Evolutionary conservation across 2,329 filamentous ascomycete species (phyloP).

Genomic region (Grosmannia serpens): DNA sequence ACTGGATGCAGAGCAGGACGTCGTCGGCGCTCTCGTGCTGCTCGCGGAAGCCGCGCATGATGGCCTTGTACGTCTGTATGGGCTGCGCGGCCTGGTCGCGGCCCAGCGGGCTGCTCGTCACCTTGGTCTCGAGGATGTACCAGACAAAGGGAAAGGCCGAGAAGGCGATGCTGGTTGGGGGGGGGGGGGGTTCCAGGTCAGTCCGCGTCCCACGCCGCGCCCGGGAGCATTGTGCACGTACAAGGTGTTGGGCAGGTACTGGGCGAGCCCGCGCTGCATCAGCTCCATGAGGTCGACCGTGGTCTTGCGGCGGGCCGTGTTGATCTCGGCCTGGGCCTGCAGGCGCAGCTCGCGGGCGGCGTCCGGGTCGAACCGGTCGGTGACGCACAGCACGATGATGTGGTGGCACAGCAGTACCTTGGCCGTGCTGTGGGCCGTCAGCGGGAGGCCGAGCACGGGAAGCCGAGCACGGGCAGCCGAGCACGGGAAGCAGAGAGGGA

Average conservation of each 20-base stretch:
- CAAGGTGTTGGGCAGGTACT: constrained; percentile 1
- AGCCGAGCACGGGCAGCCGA: too few relatives aligned
- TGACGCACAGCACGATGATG: not conserved
- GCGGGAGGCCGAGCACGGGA: not conserved
- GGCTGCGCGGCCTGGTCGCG: not conserved
- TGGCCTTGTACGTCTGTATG: not conserved
- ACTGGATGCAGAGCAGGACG: not conserved
- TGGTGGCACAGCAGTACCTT: not conserved
- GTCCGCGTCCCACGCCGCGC: too few relatives aligned
- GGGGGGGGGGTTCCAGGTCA: not conserved
- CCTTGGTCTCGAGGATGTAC: not conserved
- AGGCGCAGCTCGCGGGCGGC: not conserved
- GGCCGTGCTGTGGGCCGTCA: not conserved
- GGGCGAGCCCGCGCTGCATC: not conserved
- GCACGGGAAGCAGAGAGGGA: not conserved
- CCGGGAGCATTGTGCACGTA: not conserved
- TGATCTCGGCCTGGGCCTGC: not conserved
- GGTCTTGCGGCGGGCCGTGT: not conserved
- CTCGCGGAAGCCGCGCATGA: not conserved
- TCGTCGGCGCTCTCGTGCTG: not conserved
- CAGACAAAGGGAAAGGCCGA: not conserved
- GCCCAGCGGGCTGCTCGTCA: not conserved
- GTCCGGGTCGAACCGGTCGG: not conserved
- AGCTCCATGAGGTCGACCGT: not conserved
- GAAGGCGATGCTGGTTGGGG: not conserved